A percentile compares a stretch with the other conserved stretches of the same genome.
phyloP scores from a whole-genome alignment of 2,329 filamentous ascomycete species.

The Xylariaceae sp. region DNA sequence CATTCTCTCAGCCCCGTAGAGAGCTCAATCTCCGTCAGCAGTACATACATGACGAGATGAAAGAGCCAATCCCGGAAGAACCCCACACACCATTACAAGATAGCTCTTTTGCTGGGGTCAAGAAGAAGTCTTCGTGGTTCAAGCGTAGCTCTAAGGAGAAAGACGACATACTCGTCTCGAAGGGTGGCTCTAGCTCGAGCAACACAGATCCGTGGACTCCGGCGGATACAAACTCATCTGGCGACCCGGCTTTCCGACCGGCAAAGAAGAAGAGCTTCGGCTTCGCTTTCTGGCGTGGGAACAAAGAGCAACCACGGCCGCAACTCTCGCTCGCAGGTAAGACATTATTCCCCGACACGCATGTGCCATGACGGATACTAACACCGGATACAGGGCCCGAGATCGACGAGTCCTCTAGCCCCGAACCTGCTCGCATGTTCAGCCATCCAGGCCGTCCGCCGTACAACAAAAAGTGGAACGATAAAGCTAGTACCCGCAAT shows the following conservation, averaged over 20 bases:
- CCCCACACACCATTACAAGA: slow-evolving; percentile 23
- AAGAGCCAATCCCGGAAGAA: slow-evolving; percentile 17
- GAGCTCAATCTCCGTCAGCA: slow-evolving; percentile 32
- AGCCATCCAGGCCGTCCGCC: slow-evolving; percentile 19
- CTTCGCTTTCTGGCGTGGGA: slow-evolving; percentile 59
- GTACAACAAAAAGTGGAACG: slow-evolving; percentile 27
- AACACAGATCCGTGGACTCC: slow-evolving; percentile 25
- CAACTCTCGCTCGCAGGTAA: slow-evolving; percentile 47
- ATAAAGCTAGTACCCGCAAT: slow-evolving; percentile 44
- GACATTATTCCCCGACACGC: slow-evolving; percentile 15
- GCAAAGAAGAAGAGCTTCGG: slow-evolving; percentile 54
- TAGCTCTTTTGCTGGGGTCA: slow-evolving; percentile 35
- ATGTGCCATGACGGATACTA: slow-evolving; percentile 9
- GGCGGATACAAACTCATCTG: slow-evolving; percentile 28
- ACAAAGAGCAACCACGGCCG: slow-evolving; percentile 46
- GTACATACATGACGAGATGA: slow-evolving; percentile 30
- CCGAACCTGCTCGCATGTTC: slow-evolving; percentile 29
- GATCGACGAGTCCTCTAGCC: slow-evolving; percentile 34
- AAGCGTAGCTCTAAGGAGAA: slow-evolving; percentile 49
- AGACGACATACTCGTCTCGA: slow-evolving; percentile 23
- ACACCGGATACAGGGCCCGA: slow-evolving; percentile 36
- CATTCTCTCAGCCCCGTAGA: slow-evolving; percentile 10
- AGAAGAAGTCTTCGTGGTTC: slow-evolving; percentile 57
- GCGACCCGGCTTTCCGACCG: slow-evolving; percentile 16
- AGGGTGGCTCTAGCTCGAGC: slow-evolving; percentile 13